Evolutionary conservation across 2,329 filamentous ascomycete genomes (phyloP).

Genomic region (Pezicula neosporulosa): DNA sequence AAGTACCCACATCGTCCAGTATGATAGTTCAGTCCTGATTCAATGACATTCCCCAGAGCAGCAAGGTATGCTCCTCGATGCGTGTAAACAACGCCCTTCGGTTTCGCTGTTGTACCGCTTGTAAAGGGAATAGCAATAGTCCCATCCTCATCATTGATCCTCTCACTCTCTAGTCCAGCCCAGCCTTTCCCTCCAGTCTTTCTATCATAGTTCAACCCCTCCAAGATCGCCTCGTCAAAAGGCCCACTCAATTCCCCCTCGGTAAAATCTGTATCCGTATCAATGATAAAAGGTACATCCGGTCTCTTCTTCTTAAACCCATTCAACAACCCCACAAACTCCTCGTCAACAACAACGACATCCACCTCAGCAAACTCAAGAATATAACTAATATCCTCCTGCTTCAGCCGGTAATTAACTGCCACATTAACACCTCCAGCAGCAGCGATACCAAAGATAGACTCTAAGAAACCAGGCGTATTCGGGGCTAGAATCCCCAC

Average conservation of each 20-base stretch:
- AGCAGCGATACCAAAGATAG: conserved; percentile 82
- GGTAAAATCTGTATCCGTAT: conserved; percentile 75
- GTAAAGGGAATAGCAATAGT: conserved; percentile 90
- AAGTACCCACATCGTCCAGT: conserved; percentile 74
- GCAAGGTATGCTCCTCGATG: conserved; percentile 87
- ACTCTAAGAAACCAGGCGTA: conserved; percentile 90
- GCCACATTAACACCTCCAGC: conserved; percentile 75
- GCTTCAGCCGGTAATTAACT: conserved; percentile 72
- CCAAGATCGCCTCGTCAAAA: conserved; percentile 78
- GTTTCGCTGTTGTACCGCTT: conserved; percentile 84
- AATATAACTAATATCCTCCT: conserved; percentile 86
- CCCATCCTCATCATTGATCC: conserved; percentile 67
- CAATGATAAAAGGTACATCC: conserved; percentile 69
- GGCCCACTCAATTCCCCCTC: conserved; percentile 72
- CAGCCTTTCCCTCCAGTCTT: conserved; percentile 68
- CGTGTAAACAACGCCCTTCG: conserved; percentile 91
- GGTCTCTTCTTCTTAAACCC: conserved; percentile 59
- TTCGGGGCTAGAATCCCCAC: conserved; percentile 89
- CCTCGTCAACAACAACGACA: conserved; percentile 79
- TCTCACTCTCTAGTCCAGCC: conserved; percentile 69
- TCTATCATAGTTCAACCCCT: conserved; percentile 72
- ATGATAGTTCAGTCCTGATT: conserved; percentile 76
- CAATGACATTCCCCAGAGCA: conserved; percentile 79
- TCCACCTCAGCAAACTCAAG: conserved; percentile 86
- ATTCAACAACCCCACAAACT: conserved; percentile 70